Base-by-base conservation (phyloP, 108 stramenopile genomes). In the Cyclostephanos tholiformis region DNA sequence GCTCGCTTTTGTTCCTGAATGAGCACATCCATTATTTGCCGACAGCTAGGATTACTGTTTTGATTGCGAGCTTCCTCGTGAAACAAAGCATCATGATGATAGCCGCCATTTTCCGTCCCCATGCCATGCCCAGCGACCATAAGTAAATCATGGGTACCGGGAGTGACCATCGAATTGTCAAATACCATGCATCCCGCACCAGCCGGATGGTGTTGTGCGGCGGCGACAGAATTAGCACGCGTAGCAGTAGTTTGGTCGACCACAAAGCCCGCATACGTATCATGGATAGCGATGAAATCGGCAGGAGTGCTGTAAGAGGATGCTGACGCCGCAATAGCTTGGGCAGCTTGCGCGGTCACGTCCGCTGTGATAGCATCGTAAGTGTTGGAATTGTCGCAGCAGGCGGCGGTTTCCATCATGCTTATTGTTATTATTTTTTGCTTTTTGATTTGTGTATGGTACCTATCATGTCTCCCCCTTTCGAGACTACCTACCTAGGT, bases 21-120 rank as follows among this genome's bases (percentile, higher is more conserved):
- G 29, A 74, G 29, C 2, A 6, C 65, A 48, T 74, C 57, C 74
- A 74, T 74, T 58, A 20, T 52, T 56, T 27, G 26, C n/a, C 72
- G 51, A 6, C 53, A 52, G 23, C 29, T 3, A 32, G 39, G 23
- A 16, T 2, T 6, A 32, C 32, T 46, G 26, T 26, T 11, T 46
- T 49, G 27, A 23, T 39, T 35, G 38, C 25, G 51, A 0, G 72
- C 27, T 36, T 27, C 26, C 26, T 23, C n/a, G 27, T 30, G 38
- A 39, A 48, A 30, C 9, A 26, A 19, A 36, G 30, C 59, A 0
- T 38, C 30, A 16, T 32, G 2, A 29, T 36, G 30, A n/a, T 6
- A 19, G 53, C 23, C 53, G 14, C 11, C 23, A 13, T 23, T 23
- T 12, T 0, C 52, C 20, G 19, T 1, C 52, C 23, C 25, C 53